A percentile compares a stretch with the other conserved stretches of the same genome.
phyloP scores from a whole-genome alignment of 1,139 yeast species.

The Geotrichum aggregatum region DNA sequence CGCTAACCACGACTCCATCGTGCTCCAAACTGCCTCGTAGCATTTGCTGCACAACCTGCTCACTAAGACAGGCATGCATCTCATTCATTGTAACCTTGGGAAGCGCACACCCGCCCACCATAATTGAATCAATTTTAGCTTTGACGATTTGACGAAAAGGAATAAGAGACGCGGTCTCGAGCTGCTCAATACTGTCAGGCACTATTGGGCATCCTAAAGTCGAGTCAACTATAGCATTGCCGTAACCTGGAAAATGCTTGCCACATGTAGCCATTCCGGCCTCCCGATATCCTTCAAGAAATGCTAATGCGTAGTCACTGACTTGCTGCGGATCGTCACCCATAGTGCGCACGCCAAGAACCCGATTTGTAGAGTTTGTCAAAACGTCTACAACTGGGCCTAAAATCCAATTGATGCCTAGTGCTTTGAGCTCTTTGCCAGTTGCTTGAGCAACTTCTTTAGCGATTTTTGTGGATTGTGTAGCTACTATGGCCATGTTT shows the following conservation, averaged over 20 bases:
- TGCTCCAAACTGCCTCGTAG: slow-evolving; percentile 52
- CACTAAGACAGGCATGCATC: slow-evolving; percentile 60
- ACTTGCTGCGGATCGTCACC: slow-evolving; percentile 62
- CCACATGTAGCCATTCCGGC: slow-evolving; percentile 59
- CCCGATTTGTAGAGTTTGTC: slow-evolving; percentile 53
- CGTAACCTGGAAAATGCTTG: slow-evolving; percentile 67
- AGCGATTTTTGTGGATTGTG: slow-evolving; percentile 50
- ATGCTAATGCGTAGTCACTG: slow-evolving; percentile 51
- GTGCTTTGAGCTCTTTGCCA: slow-evolving; percentile 50
- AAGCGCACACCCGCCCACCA: slow-evolving; percentile 68
- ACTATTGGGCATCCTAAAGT: slow-evolving; percentile 57
- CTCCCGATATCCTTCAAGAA: slow-evolving; percentile 52
- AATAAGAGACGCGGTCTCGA: slow-evolving; percentile 48
- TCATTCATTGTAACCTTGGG: slow-evolving; percentile 61
- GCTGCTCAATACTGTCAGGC: slow-evolving; percentile 53
- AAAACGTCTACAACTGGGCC: slow-evolving; percentile 66
- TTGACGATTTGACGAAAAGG: slow-evolving; percentile 54
- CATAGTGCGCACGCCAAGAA: slow-evolving; percentile 60
- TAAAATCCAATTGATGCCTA: slow-evolving; percentile 55
- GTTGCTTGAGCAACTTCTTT: slow-evolving; percentile 54
- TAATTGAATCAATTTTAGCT: slow-evolving; percentile 53
- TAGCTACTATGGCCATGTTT: slow-evolving; percentile 62
- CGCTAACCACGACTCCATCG: slow-evolving; percentile 59
- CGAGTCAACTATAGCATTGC: slow-evolving; percentile 57
- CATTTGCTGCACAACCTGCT: slow-evolving; percentile 52